phyloP scores from a whole-genome alignment of 257 asterid species.

The Penstemon newberryi region DNA sequence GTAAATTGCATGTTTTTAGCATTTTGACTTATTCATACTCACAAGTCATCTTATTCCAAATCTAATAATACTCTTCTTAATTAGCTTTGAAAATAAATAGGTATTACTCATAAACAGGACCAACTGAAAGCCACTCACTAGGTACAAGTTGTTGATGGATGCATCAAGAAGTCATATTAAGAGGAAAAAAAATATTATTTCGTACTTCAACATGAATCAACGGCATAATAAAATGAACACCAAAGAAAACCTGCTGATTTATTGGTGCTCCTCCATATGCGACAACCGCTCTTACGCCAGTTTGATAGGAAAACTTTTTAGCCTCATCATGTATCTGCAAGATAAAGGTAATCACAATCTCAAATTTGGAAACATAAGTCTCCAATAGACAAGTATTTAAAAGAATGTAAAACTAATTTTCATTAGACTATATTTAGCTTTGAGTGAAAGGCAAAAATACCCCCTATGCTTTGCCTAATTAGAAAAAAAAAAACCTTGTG shows the following conservation, averaged over 20 bases:
- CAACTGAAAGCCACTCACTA: neutral
- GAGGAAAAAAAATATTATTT: neutral
- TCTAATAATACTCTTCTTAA: neutral
- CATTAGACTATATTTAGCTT: neutral
- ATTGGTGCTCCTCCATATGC: conserved; percentile 90
- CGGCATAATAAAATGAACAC: conserved; percentile 3
- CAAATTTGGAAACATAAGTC: neutral
- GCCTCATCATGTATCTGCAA: conserved; percentile 88
- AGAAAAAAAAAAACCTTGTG: too few species aligned
- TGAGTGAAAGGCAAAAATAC: too few species aligned
- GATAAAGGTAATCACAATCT: conserved; percentile 20
- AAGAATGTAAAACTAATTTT: neutral
- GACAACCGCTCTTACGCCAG: conserved; percentile 78
- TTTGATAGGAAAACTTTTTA: conserved; percentile 67
- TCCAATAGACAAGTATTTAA: neutral
- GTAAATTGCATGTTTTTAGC: neutral
- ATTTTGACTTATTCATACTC: neutral
- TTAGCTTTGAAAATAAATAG: neutral
- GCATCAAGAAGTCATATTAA: neutral
- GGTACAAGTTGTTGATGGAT: too few species aligned
- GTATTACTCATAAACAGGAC: neutral
- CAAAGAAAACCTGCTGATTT: conserved; percentile 60
- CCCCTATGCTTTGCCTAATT: too few species aligned
- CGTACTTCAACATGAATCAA: neutral
- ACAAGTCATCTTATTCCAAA: neutral